These are phyloP conservation scores for Cytauxzoon felis DNA, from an alignment of 169 alveolate genomes.

Conservation along the genomic window DNA sequence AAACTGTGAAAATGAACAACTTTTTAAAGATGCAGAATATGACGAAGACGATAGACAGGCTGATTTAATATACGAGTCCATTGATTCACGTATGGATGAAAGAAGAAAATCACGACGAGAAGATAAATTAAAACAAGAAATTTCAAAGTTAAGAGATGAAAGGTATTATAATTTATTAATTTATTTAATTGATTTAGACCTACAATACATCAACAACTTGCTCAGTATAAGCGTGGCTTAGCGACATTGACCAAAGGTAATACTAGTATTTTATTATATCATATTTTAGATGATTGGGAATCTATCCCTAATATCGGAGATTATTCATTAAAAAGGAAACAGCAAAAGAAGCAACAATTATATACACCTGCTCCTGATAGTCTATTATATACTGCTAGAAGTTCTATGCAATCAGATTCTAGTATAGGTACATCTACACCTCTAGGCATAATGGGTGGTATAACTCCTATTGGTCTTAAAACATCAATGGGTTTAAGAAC, in stretches of 20 bases:
- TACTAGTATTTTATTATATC: constrained; percentile 63
- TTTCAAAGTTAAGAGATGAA: constrained; percentile 81
- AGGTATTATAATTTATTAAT: constrained; percentile 47
- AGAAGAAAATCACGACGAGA: constrained; percentile 87
- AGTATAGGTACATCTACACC: constrained; percentile 69
- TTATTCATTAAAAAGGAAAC: constrained; percentile 71
- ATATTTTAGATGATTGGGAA: constrained; percentile 91
- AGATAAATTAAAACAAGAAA: constrained; percentile 80
- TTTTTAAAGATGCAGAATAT: constrained; percentile 81
- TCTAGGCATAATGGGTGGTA: constrained; percentile 70
- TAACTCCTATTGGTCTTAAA: constrained; percentile 82
- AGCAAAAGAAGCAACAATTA: constrained; percentile 82
- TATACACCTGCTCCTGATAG: constrained; percentile 90
- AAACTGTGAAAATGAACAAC: constrained; percentile 86
- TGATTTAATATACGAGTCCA: constrained; percentile 84
- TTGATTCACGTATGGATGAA: constrained; percentile 87
- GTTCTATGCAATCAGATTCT: constrained; percentile 68
- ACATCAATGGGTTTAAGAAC: constrained; percentile 77
- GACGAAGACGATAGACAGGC: constrained; percentile 93
- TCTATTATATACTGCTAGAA: constrained; percentile 65
- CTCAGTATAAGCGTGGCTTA: constrained; percentile 49
- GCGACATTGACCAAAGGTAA: constrained; percentile 38
- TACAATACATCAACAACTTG: constrained; percentile 64
- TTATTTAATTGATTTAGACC: constrained; percentile 37
- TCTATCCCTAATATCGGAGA: constrained; percentile 94